A percentile compares a stretch with the other conserved stretches of the same genome.
phyloP scores from a whole-genome alignment of 352 stramenopile species.

The Globisporangium radiosum region DNA sequence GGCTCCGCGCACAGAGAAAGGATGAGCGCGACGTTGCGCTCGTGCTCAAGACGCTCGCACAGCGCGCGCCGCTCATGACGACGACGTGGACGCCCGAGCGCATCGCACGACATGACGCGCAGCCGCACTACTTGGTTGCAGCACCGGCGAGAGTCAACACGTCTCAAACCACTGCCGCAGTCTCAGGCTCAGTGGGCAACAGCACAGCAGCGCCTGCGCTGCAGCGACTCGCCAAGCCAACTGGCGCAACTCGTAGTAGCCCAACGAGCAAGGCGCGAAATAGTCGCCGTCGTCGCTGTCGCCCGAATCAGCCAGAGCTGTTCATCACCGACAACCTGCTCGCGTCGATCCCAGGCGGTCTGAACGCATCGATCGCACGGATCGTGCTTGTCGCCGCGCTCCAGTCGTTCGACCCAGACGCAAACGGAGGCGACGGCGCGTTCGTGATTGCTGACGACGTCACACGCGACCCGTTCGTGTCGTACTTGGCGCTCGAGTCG shows the following conservation, averaged over 20 bases:
- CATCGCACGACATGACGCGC: slow-evolving; percentile 16
- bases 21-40: slow-evolving; percentile 25
- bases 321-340: slow-evolving; percentile 44
- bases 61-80: slow-evolving; percentile 42
- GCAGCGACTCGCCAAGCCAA: not conserved
- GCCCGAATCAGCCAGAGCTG: not conserved
- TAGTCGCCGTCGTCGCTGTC: no score
- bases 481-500: slow-evolving; percentile 27
- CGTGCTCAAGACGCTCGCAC: slow-evolving; percentile 35
- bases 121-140: not conserved
- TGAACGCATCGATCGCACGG: slow-evolving; percentile 38
- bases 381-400: slow-evolving; percentile 42
- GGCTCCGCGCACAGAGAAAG: slow-evolving; percentile 41
- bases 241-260: no score
- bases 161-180: no score
- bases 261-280: not conserved
- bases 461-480: slow-evolving; percentile 29
- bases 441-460: slow-evolving; percentile 32
- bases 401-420: slow-evolving; percentile 38
- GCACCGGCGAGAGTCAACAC: not conserved
- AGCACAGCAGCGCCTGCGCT: no score
- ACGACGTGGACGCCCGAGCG: slow-evolving; percentile 48
- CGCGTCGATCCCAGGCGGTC: slow-evolving; percentile 41
- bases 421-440: slow-evolving; percentile 17
- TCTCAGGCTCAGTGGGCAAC: not conserved